Evolutionary conservation across 768 basidiomycete genomes (phyloP).

Genomic region (Trametes coccinea): DNA sequence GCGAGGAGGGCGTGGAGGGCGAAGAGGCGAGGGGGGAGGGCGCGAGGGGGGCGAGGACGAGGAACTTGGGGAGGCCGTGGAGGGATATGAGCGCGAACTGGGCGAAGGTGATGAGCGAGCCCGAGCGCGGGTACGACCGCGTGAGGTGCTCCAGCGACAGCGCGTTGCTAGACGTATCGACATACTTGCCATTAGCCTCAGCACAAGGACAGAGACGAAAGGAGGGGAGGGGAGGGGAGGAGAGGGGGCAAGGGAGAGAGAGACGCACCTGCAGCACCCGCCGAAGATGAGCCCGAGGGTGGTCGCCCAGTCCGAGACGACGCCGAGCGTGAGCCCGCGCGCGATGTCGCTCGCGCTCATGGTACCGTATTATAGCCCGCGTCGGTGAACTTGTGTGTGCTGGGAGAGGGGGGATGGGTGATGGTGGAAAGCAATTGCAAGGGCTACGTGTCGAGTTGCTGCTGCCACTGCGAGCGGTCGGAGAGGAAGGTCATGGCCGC

Average conservation of each 20-base stretch:
- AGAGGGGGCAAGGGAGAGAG: constrained; percentile 23
- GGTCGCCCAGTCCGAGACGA: constrained; percentile 51
- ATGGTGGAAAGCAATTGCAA: background rate
- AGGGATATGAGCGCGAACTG: constrained; percentile 82
- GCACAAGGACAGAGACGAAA: too few species aligned
- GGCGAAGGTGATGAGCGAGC: constrained; percentile 82
- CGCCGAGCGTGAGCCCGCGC: constrained; percentile 22
- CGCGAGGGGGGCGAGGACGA: constrained; percentile 33
- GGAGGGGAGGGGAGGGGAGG: background rate
- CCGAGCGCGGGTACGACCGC: constrained; percentile 63
- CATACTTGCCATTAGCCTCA: too few species aligned
- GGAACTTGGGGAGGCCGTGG: constrained; percentile 67
- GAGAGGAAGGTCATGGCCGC: background rate
- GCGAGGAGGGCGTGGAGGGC: background rate
- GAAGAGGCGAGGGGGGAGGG: background rate
- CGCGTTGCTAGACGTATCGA: constrained; percentile 57
- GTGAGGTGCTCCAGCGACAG: constrained; percentile 76
- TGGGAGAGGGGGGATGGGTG: background rate
- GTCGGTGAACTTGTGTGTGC: too few species aligned
- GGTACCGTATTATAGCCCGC: background rate
- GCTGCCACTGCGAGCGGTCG: background rate
- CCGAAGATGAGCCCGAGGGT: constrained; percentile 81
- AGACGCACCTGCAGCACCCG: constrained; percentile 77
- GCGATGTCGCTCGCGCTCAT: constrained; percentile 11
- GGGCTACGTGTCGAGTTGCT: too few species aligned